A percentile compares a stretch with the other conserved stretches of the same genome.
Evolutionary conservation across 176 grass and related monocot genomes (phyloP).

Genomic region (Olyra latifolia): DNA sequence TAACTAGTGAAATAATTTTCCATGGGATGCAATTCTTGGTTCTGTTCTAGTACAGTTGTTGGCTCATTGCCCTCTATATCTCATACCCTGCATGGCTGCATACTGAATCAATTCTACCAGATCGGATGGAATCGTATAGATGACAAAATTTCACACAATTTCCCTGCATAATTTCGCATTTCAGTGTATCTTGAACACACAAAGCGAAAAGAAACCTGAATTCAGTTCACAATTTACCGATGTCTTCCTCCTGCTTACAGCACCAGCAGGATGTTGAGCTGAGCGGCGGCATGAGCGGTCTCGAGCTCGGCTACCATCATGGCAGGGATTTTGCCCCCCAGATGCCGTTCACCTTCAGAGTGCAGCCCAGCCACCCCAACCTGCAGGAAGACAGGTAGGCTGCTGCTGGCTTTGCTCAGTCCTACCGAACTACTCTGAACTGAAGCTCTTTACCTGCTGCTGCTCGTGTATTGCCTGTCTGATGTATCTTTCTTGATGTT

Average conservation of each 20-base stretch:
- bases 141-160: background rate
- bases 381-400: conserved; percentile 69
- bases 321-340: conserved; percentile 71
- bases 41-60: background rate
- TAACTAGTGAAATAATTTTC: conserved; percentile 1
- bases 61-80: too few species aligned
- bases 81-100: too few species aligned
- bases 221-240: background rate
- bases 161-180: background rate
- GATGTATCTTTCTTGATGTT: conserved; percentile 35
- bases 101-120: too few species aligned
- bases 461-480: conserved; percentile 8
- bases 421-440: background rate
- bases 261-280: conserved; percentile 70
- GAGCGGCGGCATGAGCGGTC: conserved; percentile 60
- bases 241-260: conserved; percentile 26
- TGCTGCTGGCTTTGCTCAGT: background rate
- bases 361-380: conserved; percentile 91
- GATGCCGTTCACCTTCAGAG: conserved; percentile 80
- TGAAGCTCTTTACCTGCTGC: conserved; percentile 29
- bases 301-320: conserved; percentile 69
- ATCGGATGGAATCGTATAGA: background rate
- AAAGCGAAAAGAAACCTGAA: background rate
- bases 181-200: background rate
- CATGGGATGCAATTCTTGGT: background rate